Conservation (phyloP, 495 filamentous ascomycete genomes). For the Ascodesmis nigricans region DNA sequence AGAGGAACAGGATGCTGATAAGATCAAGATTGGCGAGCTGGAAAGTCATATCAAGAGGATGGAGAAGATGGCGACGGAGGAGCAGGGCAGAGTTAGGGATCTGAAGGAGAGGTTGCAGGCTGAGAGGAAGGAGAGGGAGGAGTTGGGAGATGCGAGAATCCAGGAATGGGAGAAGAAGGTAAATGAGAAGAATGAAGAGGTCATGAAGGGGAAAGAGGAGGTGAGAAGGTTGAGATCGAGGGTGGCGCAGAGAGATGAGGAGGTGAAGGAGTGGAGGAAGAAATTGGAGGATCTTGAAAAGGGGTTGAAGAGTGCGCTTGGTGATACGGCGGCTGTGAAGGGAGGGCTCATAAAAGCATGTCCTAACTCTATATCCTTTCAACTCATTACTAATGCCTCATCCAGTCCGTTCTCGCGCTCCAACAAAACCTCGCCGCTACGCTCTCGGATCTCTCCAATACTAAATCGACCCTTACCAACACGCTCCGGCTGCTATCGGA, state of each 20-base stretch:
- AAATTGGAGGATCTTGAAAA: slow-evolving; percentile 72
- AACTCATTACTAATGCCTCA: too few relatives aligned
- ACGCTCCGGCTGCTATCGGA: slow-evolving; percentile 76
- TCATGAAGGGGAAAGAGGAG: slow-evolving; percentile 58
- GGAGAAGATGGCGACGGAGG: slow-evolving; percentile 49
- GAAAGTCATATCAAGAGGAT: slow-evolving; percentile 57
- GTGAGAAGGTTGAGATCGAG: slow-evolving; percentile 55
- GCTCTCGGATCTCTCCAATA: slow-evolving; percentile 54
- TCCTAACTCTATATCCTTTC: too few relatives aligned
- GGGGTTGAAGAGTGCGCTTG: slow-evolving; percentile 61
- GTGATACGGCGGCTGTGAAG: slow-evolving; percentile 68
- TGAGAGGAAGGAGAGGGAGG: slow-evolving; percentile 68
- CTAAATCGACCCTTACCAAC: slow-evolving; percentile 52
- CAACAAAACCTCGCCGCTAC: slow-evolving; percentile 74
- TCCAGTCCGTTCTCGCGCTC: slow-evolving; percentile 56
- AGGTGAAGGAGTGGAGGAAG: slow-evolving; percentile 74
- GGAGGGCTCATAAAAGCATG: slow-evolving; percentile 58
- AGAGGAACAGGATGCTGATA: slow-evolving; percentile 92
- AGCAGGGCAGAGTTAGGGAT: slow-evolving; percentile 57
- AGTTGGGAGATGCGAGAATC: slow-evolving; percentile 66
- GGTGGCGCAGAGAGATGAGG: slow-evolving; percentile 63
- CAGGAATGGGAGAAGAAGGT: slow-evolving; percentile 50
- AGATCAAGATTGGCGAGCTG: slow-evolving; percentile 89
- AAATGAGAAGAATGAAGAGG: slow-evolving; percentile 18
- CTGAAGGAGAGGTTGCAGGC: slow-evolving; percentile 53